phyloP scores from a whole-genome alignment of 805 yeast species.

The Candida xyloterini region DNA sequence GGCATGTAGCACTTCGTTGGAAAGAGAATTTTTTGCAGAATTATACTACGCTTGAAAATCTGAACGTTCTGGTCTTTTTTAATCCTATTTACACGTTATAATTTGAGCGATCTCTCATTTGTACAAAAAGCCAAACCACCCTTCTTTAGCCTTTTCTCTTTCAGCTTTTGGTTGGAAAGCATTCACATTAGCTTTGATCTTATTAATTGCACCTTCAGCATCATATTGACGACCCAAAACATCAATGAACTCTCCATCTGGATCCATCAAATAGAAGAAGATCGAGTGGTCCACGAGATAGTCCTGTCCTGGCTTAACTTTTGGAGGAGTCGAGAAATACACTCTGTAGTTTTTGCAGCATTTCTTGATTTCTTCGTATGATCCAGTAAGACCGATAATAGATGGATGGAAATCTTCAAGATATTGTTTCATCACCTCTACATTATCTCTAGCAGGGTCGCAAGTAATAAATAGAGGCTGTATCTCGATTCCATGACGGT shows the following conservation, averaged over 20 bases:
- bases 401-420: constrained; percentile 85
- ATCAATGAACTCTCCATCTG: constrained; percentile 95
- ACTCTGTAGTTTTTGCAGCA: constrained; percentile 90
- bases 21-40: neutral
- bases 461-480: constrained; percentile 94
- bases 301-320: constrained; percentile 93
- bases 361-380: constrained; percentile 78
- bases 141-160: constrained; percentile 60
- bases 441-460: constrained; percentile 93
- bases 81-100: constrained; percentile 2
- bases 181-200: constrained; percentile 71
- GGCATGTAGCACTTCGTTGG: constrained; percentile 4
- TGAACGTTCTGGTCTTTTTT: neutral
- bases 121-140: constrained; percentile 58
- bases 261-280: constrained; percentile 95
- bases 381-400: constrained; percentile 88
- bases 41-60: neutral
- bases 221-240: constrained; percentile 91
- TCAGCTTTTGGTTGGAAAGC: constrained; percentile 72
- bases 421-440: constrained; percentile 79
- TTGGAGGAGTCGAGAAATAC: constrained; percentile 94
- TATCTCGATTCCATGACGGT: constrained; percentile 50
- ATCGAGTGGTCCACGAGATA: constrained; percentile 96
- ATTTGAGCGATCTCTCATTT: constrained; percentile 30
- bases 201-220: constrained; percentile 71